Conservation (phyloP, 139 green algal species). For the Picochlorum sp. region DNA sequence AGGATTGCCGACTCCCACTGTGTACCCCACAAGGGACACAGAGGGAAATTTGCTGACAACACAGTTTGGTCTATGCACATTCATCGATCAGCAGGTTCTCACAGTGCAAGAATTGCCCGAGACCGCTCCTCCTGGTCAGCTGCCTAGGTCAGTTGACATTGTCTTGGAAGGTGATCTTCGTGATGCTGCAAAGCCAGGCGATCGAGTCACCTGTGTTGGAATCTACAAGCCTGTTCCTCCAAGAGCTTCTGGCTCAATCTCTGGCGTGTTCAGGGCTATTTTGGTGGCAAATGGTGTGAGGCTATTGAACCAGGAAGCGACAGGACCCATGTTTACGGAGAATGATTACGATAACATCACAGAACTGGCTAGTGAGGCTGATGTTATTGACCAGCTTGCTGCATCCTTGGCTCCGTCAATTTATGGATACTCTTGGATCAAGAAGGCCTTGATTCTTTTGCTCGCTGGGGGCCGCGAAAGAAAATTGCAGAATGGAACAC, state of each 20-base stretch:
- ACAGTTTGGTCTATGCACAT: conserved; percentile 91
- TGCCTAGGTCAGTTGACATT: conserved; percentile 64
- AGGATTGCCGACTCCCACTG: conserved; percentile 53
- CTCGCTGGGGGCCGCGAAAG: conserved; percentile 61
- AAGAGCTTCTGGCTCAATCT: conserved; percentile 38
- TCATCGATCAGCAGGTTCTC: conserved; percentile 80
- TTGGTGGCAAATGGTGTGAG: conserved; percentile 51
- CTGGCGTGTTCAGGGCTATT: conserved; percentile 43
- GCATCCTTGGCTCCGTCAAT: conserved; percentile 90
- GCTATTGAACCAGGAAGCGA: conserved; percentile 38
- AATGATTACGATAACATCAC: conserved; percentile 41
- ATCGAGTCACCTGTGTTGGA: conserved; percentile 80
- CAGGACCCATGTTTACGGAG: conserved; percentile 19
- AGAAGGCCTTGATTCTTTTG: conserved; percentile 74
- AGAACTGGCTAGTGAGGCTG: conserved; percentile 33
- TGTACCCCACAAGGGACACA: conserved; percentile 77
- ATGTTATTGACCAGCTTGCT: conserved; percentile 74
- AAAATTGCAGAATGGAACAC: conserved; percentile 61
- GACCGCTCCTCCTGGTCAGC: conserved; percentile 86
- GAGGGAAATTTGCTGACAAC: conserved; percentile 80
- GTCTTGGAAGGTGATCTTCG: conserved; percentile 63
- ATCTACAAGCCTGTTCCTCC: conserved; percentile 84
- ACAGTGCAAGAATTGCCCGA: conserved; percentile 96
- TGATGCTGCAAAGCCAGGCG: conserved; percentile 88
- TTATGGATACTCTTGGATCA: conserved; percentile 87